phyloP scores from a whole-genome alignment of 1,284 basidiomycete species.

The Ceratobasidium sp. region DNA sequence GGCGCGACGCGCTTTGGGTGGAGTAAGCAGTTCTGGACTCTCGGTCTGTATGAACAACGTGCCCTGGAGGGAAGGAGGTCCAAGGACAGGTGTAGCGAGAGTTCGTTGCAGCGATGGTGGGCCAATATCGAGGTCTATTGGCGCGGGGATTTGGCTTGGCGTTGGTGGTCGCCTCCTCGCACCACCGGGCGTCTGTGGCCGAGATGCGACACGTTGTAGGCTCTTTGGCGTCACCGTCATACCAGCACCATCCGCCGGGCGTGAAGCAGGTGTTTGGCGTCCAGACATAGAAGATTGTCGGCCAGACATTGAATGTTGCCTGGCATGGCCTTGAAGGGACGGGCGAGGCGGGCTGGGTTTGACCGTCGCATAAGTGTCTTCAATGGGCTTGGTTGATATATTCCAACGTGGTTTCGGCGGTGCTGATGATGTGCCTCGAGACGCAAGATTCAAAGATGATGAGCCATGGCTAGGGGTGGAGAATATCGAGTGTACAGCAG shows the following conservation, averaged over 20 bases:
- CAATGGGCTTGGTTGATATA: constrained; percentile 73
- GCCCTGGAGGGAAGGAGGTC: constrained; percentile 59
- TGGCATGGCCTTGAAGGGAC: constrained; percentile 36
- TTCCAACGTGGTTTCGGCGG: constrained; percentile 72
- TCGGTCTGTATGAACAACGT: constrained; percentile 50
- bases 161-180: constrained; percentile 77
- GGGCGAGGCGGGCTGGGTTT: constrained; percentile 61
- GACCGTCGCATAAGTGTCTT: constrained; percentile 57
- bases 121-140: constrained; percentile 51
- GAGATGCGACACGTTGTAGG: constrained; percentile 18
- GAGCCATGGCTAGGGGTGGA: constrained; percentile 7
- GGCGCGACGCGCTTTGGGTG: constrained; percentile 69
- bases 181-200: constrained; percentile 53
- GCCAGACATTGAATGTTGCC: constrained; percentile 14
- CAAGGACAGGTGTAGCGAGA: constrained; percentile 52
- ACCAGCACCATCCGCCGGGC: constrained; percentile 61
- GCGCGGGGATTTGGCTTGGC: constrained; percentile 77
- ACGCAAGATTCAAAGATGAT: constrained; percentile 8
- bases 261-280: constrained; percentile 16
- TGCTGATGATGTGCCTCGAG: constrained; percentile 36
- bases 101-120: constrained; percentile 48
- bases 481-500: constrained; percentile 37
- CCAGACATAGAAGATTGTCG: constrained; percentile 43
- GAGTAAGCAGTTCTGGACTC: constrained; percentile 27
- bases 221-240: constrained; percentile 55